Evolutionary conservation across 179 eudicot genomes (phyloP), one percentile per base, ranked within the genome.

Genomic region (Dionaea muscipula): DNA sequence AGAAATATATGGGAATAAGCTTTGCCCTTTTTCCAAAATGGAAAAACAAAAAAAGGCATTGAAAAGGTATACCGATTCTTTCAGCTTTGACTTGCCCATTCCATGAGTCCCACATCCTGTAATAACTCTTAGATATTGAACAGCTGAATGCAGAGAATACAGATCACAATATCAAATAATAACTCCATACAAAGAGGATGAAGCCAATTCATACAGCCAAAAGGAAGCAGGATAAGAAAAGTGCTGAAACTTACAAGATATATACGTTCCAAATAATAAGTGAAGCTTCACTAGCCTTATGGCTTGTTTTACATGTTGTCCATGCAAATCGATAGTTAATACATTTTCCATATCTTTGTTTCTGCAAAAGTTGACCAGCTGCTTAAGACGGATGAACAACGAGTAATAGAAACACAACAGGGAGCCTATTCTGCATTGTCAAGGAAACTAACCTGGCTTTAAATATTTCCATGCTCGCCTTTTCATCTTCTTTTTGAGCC

Each of bases 281-380:
- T 91, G 98, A 72, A 87, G 86, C 76, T 91, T 91, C 68, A 91
- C 74, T 48, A 91, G 76, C 76, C 74, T 78, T 76, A 84, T 75
- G 19, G 91, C 98, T 64, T 75, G 94, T 74, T 84, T 91, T 52
- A 91, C 82, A 49, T 91, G 98, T 66, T 91, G 98, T 45, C 98
- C 98, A 56, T 91, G 98, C 68, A 91, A 81, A 80, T 91, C 98
- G 61, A 91, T 87, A n/a, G 98, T 84, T 48, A 91, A 69, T 56
- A 78, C 60, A 66, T 91, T 91, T 64, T 78, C 88, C 33, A 82
- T 78, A 24, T 37, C 73, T 75, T 74, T 86, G 71, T 91, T 91
- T 77, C 98, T 91, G 88, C 64, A 71, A 40, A 55, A 23, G 23
- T n/a, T 50, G 33, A 40, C 44, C 24, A 52, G n/a, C 47, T 33